Evolutionary conservation across 371 early-diverging fungal species (phyloP).

Genomic region (Coemansia sp.): DNA sequence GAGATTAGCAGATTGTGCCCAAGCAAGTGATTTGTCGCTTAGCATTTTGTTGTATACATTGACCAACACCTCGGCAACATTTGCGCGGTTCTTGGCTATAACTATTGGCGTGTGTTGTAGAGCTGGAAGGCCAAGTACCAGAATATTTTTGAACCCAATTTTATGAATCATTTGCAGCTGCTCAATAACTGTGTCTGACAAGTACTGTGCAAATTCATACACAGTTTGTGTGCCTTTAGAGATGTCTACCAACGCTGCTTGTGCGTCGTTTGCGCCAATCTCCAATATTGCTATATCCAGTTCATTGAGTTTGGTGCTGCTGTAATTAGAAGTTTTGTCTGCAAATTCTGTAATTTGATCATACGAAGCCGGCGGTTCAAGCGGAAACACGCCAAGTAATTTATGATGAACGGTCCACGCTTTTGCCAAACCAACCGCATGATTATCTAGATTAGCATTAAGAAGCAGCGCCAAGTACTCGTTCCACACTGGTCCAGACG

Average conservation of each 20-base stretch:
- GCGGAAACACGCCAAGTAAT: constrained; percentile 10
- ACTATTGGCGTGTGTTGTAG: constrained; percentile 34
- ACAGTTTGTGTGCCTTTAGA: neutral
- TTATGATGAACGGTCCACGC: constrained; percentile 5
- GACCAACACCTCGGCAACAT: constrained; percentile 14
- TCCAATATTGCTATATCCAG: constrained; percentile 40
- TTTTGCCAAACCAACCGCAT: constrained; percentile 46
- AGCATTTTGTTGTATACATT: constrained; percentile 19
- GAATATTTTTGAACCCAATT: constrained; percentile 22
- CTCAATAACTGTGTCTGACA: constrained; percentile 19
- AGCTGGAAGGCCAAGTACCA: constrained; percentile 27
- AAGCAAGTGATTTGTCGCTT: constrained; percentile 2
- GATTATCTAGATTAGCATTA: constrained; percentile 9
- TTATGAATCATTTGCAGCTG: constrained; percentile 22
- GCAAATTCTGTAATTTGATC: constrained; percentile 33
- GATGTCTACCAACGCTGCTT: constrained; percentile 20
- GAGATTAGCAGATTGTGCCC: constrained; percentile 11
- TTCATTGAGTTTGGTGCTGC: neutral
- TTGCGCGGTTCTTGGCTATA: neutral
- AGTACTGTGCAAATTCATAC: constrained; percentile 15
- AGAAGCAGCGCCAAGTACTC: constrained; percentile 44
- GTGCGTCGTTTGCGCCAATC: constrained; percentile 41
- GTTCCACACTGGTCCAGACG: constrained; percentile 55
- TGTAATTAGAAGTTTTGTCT: neutral
- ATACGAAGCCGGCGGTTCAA: constrained; percentile 26